phyloP scores from a whole-genome alignment of 345 rosid species.

The Clausena lansium region DNA sequence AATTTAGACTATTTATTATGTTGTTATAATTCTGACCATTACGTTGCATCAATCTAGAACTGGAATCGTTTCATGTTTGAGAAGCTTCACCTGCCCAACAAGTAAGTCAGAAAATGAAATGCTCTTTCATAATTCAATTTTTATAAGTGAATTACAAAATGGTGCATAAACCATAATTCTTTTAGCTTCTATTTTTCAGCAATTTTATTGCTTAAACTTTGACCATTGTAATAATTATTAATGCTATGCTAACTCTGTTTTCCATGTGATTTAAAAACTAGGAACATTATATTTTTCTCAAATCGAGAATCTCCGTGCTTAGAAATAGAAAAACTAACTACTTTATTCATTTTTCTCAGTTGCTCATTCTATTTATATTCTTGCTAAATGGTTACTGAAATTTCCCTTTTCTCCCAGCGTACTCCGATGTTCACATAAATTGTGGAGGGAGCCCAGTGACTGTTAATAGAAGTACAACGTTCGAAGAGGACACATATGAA shows the following conservation, averaged over 20 bases:
- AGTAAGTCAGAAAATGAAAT: conserved; percentile 23
- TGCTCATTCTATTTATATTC: neutral
- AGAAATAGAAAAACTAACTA: neutral
- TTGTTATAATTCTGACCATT: neutral
- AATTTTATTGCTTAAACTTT: too few relatives aligned
- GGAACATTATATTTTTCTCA: too few relatives aligned
- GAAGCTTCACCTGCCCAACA: conserved; percentile 13
- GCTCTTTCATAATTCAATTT: neutral
- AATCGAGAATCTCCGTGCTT: too few relatives aligned
- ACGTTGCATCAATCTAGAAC: conserved; percentile 2
- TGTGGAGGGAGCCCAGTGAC: conserved; percentile 34
- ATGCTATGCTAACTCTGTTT: too few relatives aligned
- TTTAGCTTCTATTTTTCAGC: too few relatives aligned
- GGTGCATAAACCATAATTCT: too few relatives aligned
- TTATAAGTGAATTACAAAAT: neutral
- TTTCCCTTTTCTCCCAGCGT: conserved; percentile 21
- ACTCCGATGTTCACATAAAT: conserved; percentile 32
- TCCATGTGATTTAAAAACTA: too few relatives aligned
- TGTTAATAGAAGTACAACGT: conserved; percentile 13
- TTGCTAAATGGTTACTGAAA: neutral
- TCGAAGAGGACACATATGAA: conserved; percentile 25
- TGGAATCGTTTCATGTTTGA: conserved; percentile 21
- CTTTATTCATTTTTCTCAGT: neutral
- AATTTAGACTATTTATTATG: neutral
- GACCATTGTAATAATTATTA: too few relatives aligned